Percentiles rank a stretch among this genome's conserved stretches.
Conservation (phyloP, 768 basidiomycete species). For the Chalciporus chontae region DNA sequence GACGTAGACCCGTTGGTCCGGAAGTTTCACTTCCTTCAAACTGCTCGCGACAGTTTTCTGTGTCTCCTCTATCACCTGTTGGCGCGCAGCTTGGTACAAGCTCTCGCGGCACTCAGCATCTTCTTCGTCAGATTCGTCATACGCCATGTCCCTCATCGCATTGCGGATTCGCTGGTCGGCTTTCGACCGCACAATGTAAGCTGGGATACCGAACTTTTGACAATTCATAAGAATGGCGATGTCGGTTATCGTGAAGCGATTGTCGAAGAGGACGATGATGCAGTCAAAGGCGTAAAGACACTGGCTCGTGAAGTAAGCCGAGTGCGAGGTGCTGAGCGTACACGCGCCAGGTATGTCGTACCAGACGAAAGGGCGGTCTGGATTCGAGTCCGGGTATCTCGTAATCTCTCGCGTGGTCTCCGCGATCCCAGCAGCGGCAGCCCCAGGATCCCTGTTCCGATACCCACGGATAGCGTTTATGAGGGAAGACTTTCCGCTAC, state of each 20-base stretch:
- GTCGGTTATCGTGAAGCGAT: slow-evolving; percentile 26
- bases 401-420: slow-evolving; percentile 19
- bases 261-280: slow-evolving; percentile 23
- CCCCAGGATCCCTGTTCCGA: slow-evolving; percentile 9
- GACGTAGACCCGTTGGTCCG: background rate
- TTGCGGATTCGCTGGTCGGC: slow-evolving; percentile 12
- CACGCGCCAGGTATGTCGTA: slow-evolving; percentile 29
- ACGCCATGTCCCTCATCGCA: background rate
- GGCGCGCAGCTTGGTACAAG: background rate
- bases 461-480: slow-evolving; percentile 29
- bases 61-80: background rate
- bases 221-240: slow-evolving; percentile 24
- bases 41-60: background rate
- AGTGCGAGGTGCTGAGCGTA: slow-evolving; percentile 20
- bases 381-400: slow-evolving; percentile 22
- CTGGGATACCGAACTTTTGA: slow-evolving; percentile 21
- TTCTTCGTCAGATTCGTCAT: background rate
- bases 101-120: background rate
- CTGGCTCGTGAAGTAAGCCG: slow-evolving; percentile 27
- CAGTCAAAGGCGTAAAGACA: slow-evolving; percentile 28
- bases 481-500: slow-evolving; percentile 28
- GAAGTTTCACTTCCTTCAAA: background rate
- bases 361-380: slow-evolving; percentile 19
- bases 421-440: slow-evolving; percentile 21
- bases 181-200: slow-evolving; percentile 27